phyloP scores from a whole-genome alignment of 805 yeast genomes.

The Schwanniomyces occidentalis region DNA sequence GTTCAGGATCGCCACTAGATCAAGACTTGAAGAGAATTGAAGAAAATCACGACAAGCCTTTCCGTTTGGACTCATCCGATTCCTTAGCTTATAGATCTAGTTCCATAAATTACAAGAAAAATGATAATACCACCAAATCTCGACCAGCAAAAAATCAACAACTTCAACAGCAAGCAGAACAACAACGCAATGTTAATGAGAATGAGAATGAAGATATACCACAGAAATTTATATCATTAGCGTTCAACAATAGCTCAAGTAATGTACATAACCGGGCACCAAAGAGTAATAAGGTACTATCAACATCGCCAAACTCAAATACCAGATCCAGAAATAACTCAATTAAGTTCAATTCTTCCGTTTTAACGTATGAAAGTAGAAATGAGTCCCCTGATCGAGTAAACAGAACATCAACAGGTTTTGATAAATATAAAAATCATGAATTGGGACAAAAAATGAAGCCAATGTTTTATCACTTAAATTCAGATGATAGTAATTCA shows the following conservation, averaged over 20 bases:
- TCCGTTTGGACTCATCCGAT: conserved; percentile 5
- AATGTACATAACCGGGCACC: background rate
- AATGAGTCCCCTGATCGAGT: conserved; percentile 3
- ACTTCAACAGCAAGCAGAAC: conserved; percentile 6
- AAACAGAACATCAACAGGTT: conserved; percentile 7
- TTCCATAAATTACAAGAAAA: conserved; percentile 22
- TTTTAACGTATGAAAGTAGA: conserved; percentile 9
- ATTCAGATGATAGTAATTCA: conserved; percentile 13
- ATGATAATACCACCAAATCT: conserved; percentile 8
- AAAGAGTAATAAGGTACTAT: conserved; percentile 6
- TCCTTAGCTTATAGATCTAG: conserved; percentile 21
- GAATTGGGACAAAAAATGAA: conserved; percentile 6
- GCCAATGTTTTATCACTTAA: conserved; percentile 34
- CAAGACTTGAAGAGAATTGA: conserved; percentile 22
- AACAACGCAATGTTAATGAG: background rate
- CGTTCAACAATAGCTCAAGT: too few species aligned
- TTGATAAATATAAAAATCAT: conserved; percentile 6
- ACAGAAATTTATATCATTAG: conserved; percentile 17
- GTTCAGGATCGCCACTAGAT: conserved; percentile 11
- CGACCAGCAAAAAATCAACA: conserved; percentile 18
- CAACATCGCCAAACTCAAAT: conserved; percentile 2
- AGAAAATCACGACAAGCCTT: conserved; percentile 13
- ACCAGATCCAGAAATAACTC: conserved; percentile 25
- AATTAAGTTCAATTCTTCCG: conserved; percentile 32
- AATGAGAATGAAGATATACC: conserved; percentile 7